These are phyloP conservation scores for Aleurites moluccanus DNA, from an alignment of 441 rosid species.

Conservation along the genomic window DNA sequence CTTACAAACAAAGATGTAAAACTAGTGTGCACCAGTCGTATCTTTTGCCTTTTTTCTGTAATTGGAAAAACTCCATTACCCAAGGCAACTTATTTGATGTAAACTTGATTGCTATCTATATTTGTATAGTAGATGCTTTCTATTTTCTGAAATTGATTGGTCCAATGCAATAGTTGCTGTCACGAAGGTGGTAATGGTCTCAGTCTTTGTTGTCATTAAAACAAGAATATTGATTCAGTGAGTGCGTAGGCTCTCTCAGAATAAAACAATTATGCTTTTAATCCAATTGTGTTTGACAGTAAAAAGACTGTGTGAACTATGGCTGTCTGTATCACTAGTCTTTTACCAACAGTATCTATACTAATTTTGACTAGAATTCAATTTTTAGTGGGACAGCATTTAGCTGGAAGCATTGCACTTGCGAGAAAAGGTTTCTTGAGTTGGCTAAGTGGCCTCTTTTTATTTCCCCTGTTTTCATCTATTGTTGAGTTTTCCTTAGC, in stretches of 20 bases:
- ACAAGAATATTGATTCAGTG: not conserved
- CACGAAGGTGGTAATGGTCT: not conserved
- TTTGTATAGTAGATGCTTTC: not conserved
- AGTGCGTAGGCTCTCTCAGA: not conserved
- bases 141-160: not conserved
- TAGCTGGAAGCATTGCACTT: slow-evolving; percentile 8
- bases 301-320: not conserved
- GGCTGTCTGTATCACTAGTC: not conserved
- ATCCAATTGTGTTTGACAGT: not conserved
- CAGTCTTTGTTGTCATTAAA: not conserved
- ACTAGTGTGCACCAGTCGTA: not conserved
- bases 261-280: not conserved
- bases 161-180: not conserved
- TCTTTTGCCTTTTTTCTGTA: not conserved
- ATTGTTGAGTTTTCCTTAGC: not conserved
- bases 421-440: not conserved
- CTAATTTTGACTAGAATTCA: not conserved
- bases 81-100: not conserved
- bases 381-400: slow-evolving; percentile 9
- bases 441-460: not conserved
- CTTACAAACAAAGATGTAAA: not conserved
- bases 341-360: not conserved
- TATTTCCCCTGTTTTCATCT: not conserved
- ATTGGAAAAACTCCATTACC: not conserved
- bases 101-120: not conserved